Conservation (phyloP, 768 basidiomycete species). For the Lentinula raphanica region DNA sequence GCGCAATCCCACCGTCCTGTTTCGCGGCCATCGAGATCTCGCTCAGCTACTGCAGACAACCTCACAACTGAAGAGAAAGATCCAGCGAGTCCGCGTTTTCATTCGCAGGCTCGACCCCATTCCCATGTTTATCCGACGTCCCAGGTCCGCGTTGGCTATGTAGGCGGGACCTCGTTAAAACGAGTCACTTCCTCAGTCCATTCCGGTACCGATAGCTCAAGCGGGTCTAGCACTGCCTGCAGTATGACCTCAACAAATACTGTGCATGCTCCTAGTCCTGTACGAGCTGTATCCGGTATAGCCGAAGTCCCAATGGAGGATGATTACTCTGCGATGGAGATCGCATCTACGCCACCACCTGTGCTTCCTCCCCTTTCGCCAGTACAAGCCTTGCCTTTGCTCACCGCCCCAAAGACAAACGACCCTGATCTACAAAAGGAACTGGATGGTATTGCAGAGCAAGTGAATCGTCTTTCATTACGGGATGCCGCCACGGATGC, state of each 20-base stretch:
- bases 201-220: background rate
- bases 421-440: slow-evolving; percentile 36
- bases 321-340: background rate
- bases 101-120: background rate
- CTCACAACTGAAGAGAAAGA: background rate
- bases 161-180: background rate
- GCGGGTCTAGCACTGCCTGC: background rate
- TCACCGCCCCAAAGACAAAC: slow-evolving; percentile 36
- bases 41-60: background rate
- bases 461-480: slow-evolving; percentile 33
- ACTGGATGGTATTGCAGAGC: slow-evolving; percentile 41
- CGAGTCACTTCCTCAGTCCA: background rate
- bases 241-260: background rate
- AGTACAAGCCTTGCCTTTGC: slow-evolving; percentile 24
- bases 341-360: slow-evolving; percentile 6
- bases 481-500: background rate
- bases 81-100: background rate
- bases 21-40: background rate
- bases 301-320: background rate
- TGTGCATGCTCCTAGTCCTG: slow-evolving; percentile 14
- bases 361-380: background rate
- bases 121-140: slow-evolving; percentile 2
- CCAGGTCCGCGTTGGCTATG: background rate
- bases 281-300: background rate
- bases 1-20: background rate